Evolutionary conservation across 2,329 filamentous ascomycete genomes (phyloP), one percentile per base, ranked within the genome.

Genomic region (Juglanconis sp.): DNA sequence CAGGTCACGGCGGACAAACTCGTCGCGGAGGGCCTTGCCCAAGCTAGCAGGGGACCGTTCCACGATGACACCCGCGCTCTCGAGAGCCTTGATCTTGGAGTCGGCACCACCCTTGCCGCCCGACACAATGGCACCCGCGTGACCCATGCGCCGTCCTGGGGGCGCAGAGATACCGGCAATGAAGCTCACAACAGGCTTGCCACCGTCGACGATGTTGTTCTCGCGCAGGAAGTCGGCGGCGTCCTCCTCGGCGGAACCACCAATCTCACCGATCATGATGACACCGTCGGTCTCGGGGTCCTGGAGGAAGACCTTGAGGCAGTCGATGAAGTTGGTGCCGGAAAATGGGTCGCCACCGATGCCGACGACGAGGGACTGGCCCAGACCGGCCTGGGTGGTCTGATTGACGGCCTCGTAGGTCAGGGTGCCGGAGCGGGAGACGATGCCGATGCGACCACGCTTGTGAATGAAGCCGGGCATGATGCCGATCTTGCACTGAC

Each of bases 391-490:
- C 83, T 95, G 91, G 68, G 95, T 98, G 72, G 95, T 99, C 82
- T 99, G 95, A 86, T 98, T 98, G 80, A 99, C 95, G 74, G 95
- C 95, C 83, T 99, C 95, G 83, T 99, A 99, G 73, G 95, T 99
- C 66, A 99, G 88, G 69, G 95, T 99, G 73, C 95, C 95, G 73
- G 95, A 98, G 71, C 95, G 91, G 70, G 93, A 97, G 78, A 99
- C 95, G 77, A 99, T 98, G 74, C 95, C 95, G 74, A 99, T 93
- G 77, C 95, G 93, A 71, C 95, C 95, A 78, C 93, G 92, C 87
- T 98, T 98, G 88, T 99, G 95, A 82, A 99, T 98, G 85, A 98
- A 97, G 72, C 95, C 95, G 67, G 95, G 92, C 95, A 99, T 98
- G 82, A 99, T 99, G 75, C 95, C 95, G 74, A 99, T 98, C 84